Evolutionary conservation across 345 rosid genomes (phyloP).

Genomic region (Acer saccharum): DNA sequence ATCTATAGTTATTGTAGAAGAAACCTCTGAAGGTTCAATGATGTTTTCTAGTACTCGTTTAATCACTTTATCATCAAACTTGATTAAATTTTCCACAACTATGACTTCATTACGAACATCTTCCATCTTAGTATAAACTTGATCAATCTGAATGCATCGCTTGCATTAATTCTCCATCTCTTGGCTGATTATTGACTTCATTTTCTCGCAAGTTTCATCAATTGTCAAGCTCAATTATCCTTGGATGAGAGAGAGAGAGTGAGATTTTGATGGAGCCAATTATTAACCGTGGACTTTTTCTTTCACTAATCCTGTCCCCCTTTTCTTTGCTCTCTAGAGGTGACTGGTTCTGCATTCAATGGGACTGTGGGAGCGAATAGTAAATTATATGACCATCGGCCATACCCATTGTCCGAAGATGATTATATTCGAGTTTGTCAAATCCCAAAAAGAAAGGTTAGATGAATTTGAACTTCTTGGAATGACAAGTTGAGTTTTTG

Average conservation of each 20-base stretch:
- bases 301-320: neutral
- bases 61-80: too few species aligned
- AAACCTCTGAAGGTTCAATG: too few species aligned
- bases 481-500: slow-evolving; percentile 1
- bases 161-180: neutral
- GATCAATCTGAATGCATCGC: neutral
- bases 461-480: neutral
- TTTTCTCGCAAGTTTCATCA: neutral
- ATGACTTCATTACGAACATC: neutral
- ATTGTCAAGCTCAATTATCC: neutral
- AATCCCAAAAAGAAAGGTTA: slow-evolving; percentile 89
- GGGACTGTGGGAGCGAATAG: slow-evolving; percentile 27
- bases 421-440: slow-evolving; percentile 73
- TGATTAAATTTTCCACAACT: neutral
- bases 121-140: neutral
- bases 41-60: too few species aligned
- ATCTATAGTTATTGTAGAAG: too few species aligned
- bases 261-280: neutral
- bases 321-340: slow-evolving; percentile 45
- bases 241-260: neutral
- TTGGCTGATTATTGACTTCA: neutral
- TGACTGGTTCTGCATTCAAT: slow-evolving; percentile 51
- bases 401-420: slow-evolving; percentile 49
- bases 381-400: slow-evolving; percentile 74
- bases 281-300: neutral